Evolutionary conservation across 2,329 filamentous ascomycete species (phyloP), one percentile per base, ranked within the genome.

Genomic region (Fusarium acutatum): DNA sequence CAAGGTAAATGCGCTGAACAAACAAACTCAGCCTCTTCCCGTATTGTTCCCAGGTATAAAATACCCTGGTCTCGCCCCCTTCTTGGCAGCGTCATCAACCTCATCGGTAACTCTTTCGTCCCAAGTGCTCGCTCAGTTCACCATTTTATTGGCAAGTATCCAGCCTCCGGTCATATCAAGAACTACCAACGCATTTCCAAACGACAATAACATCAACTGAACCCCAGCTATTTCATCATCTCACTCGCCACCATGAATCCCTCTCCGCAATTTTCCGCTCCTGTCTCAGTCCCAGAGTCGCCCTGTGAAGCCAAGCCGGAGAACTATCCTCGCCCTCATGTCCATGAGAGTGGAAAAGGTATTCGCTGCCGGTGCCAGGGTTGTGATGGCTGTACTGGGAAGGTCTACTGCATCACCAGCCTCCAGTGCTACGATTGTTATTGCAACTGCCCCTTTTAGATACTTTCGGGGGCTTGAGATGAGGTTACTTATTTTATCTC

Each of bases 401-500:
- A 52, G 7, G 41, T 67, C 8, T 67, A 67, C 14, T 67, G 63
- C 14, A 61, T 67, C 18, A 12, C 24, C 5, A 67, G 44, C 10
- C 32, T 52, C 7, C 64, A 67, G 44, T 67, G 53, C 24, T 67
- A 67, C 22, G 18, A 20, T 7, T 67, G 63, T 24, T 67, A 67
- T 26, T 46, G 38, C 24, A 35, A 67, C 14, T 67, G 63, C 8
- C 17, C 20, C 3, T 44, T 67, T 11, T 67, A 37, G 22, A 14
- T 13, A n/a, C 3, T 13, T 2, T 28, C 6, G 2, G 2, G 6
- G 34, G 9, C 10, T 54, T 5, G 20, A 28, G 8, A 18, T 13
- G 3, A 18, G 11, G 34, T 11, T 11, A 13, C 2, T 2, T 24
- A 2, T 8, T 28, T 18, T 2, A 30, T 30, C 9, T 17, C 26